phyloP scores from a whole-genome alignment of 805 yeast genomes.

The Komagataella ulmi region DNA sequence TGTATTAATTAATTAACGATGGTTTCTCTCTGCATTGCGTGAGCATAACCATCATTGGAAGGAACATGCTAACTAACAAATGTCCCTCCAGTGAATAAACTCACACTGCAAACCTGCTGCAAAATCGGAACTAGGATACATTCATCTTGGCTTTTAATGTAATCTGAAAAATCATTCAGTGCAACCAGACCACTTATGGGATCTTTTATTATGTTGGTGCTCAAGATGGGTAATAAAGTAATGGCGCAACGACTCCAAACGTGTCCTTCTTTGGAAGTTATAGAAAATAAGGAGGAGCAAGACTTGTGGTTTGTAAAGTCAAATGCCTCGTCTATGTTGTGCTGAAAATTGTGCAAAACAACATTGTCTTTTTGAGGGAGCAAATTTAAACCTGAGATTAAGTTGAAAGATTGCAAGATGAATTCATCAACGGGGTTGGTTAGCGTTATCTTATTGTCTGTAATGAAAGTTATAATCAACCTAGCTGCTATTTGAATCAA shows the following conservation, averaged over 20 bases:
- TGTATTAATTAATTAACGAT: not conserved
- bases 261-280: slow-evolving; percentile 13
- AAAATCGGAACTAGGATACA: not conserved
- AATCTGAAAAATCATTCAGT: not conserved
- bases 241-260: slow-evolving; percentile 24
- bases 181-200: not conserved
- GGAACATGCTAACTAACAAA: not conserved
- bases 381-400: not conserved
- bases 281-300: not conserved
- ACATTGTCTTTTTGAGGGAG: not conserved
- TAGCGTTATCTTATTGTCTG: not conserved
- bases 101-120: not conserved
- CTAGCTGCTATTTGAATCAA: not conserved
- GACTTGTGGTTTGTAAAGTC: not conserved
- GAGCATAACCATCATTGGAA: not conserved
- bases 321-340: not conserved
- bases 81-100: not conserved
- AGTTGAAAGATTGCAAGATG: not conserved
- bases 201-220: slow-evolving; percentile 11
- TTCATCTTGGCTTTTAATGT: not conserved
- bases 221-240: slow-evolving; percentile 22
- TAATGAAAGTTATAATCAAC: not conserved
- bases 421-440: not conserved
- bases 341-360: not conserved
- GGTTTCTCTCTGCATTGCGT: not conserved